Base-by-base conservation (phyloP, 2,329 filamentous ascomycete species). In the Curvularia spicifera region DNA sequence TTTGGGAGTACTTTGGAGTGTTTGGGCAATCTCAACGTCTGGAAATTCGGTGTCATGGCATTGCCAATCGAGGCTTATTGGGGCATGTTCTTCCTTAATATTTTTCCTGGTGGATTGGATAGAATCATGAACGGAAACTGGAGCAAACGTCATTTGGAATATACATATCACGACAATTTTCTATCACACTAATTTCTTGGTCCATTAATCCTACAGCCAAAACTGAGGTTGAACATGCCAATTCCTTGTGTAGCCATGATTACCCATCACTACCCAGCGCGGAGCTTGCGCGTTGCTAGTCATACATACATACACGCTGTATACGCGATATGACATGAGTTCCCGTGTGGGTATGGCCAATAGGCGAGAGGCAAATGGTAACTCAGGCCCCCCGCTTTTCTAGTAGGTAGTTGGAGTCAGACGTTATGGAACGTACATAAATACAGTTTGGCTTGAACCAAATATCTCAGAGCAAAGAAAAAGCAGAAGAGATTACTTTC, bases 331-430 rank as follows among this genome's bases (percentile, higher is more conserved):
- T 47, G 26, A 29, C 43, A 45, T 29, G 8, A 28, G 26, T 18
- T 31, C 9, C 26, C 43, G 18, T 31, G 15, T 43, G 7, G 26
- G 2, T 7, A 46, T 18, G 29, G 40, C 40, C 40, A 26, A 43
- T 43, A 26, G 24, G 40, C 26, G 22, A 43, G 13, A n/a, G 20
- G 20, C 12, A 22, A 10, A 15, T 6, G 5, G 12, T 4, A 7
- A 43, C 5, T 43, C 12, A 22, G 22, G 8, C 24, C 49, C 59
- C 53, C 59, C 56, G 46, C 56, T 29, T 39, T 56, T 43, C 40
- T 24, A 3, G 18, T 29, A 51, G 33, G 1, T 5, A 39, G 52
- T 8, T 56, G 24, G 24, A 51, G 46, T 53, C 59, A 57, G 37
- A 15, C 31, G 46, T 10, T 26, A 22, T 22, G 5, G 20, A 22